These are phyloP conservation scores for Trichophyton simii DNA, from an alignment of 2,329 filamentous ascomycete genomes.

Conservation along the genomic window DNA sequence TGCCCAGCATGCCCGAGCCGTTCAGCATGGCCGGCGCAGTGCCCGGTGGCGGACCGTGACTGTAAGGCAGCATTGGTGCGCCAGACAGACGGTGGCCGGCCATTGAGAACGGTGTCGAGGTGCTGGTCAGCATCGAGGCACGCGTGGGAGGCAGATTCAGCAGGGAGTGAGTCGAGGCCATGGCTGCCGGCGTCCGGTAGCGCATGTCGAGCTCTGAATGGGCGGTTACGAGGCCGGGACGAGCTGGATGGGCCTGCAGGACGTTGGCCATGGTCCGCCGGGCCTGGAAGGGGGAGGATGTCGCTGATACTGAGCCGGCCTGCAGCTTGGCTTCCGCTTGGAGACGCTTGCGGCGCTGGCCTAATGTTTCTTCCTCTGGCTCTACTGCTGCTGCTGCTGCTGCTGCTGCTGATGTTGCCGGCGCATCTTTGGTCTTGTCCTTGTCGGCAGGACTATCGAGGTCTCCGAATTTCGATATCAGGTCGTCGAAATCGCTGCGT, in stretches of 20 bases:
- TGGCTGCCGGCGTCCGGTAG: not conserved
- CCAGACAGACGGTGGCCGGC: not conserved
- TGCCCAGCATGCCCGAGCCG: not conserved
- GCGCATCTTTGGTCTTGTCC: not conserved
- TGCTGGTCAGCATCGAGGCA: not conserved
- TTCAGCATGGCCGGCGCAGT: not conserved
- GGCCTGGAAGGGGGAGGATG: constrained; percentile 16
- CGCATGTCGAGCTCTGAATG: constrained; percentile 1
- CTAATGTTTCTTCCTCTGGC: constrained; percentile 33
- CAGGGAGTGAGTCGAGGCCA: constrained; percentile 6
- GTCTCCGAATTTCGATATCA: constrained; percentile 30
- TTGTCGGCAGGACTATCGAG: not conserved
- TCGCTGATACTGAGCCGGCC: not conserved
- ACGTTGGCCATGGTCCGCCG: constrained; percentile 37
- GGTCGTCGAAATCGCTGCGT: constrained; percentile 29
- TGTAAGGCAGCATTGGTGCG: not conserved
- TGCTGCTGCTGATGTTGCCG: not conserved
- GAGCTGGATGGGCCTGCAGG: constrained; percentile 42
- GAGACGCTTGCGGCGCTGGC: constrained; percentile 34
- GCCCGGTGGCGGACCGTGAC: not conserved
- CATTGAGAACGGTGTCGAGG: not conserved
- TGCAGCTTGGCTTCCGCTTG: constrained; percentile 25
- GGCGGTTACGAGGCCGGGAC: constrained; percentile 12
- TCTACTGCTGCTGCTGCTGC: constrained; percentile 2
- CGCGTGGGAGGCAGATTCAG: not conserved